phyloP scores from a whole-genome alignment of 2,329 filamentous ascomycete genomes.

The Teratosphaeria viscida region DNA sequence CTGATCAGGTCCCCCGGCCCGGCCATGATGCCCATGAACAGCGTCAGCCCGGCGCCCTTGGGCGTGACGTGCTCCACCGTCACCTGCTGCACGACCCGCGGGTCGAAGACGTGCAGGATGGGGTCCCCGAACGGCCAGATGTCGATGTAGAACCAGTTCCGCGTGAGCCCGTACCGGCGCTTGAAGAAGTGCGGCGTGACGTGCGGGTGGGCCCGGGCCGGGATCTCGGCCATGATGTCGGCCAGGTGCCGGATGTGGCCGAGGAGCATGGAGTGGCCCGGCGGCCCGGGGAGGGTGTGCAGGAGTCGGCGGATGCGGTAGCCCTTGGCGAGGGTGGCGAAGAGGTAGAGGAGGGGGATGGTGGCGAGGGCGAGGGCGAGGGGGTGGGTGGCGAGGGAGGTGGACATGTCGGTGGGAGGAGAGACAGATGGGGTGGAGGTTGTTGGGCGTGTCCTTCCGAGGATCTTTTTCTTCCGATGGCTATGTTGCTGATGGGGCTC shows the following conservation, averaged over 20 bases:
- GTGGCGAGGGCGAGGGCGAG: not conserved
- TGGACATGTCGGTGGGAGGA: not conserved
- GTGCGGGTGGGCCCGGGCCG: not conserved
- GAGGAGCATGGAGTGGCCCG: not conserved
- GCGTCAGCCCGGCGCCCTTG: not conserved
- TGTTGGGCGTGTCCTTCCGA: not conserved
- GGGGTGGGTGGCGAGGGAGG: not conserved
- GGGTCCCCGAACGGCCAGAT: not conserved
- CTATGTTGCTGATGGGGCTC: no score
- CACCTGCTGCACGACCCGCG: not conserved
- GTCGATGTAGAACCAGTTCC: not conserved
- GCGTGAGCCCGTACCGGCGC: not conserved
- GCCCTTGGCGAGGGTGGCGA: not conserved
- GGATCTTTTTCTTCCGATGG: not conserved
- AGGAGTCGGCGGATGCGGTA: not conserved
- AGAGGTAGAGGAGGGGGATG: not conserved
- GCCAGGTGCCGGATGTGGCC: not conserved
- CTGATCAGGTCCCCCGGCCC: conserved; percentile 28
- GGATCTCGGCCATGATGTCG: not conserved
- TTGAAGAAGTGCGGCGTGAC: not conserved
- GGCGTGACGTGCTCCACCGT: not conserved
- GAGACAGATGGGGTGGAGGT: not conserved
- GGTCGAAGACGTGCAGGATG: not conserved
- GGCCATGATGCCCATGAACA: conserved; percentile 14
- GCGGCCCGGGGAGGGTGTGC: not conserved